phyloP scores from a whole-genome alignment of 2,329 filamentous ascomycete species.

The Fusarium citri region DNA sequence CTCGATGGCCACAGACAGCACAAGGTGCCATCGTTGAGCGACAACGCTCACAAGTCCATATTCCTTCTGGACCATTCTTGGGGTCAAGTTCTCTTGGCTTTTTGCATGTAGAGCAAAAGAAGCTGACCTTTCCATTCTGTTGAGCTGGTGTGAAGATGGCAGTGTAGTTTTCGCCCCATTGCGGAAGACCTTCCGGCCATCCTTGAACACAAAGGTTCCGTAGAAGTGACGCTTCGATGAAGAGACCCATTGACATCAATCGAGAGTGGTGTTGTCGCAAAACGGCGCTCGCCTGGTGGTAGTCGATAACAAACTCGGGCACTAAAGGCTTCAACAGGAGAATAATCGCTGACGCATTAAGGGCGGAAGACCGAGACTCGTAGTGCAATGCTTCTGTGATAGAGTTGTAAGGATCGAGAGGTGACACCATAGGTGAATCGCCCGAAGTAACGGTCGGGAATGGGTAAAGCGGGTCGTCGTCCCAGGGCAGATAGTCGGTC shows the following conservation, averaged over 20 bases:
- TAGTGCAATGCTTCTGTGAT: constrained; percentile 66
- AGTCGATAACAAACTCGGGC: constrained; percentile 65
- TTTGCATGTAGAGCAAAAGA: constrained; percentile 66
- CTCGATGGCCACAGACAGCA: constrained; percentile 68
- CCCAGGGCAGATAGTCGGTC: constrained; percentile 70
- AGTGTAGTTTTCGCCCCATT: constrained; percentile 67
- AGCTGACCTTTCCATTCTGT: constrained; percentile 64
- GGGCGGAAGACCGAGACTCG: constrained; percentile 65
- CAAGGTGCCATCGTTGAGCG: constrained; percentile 65
- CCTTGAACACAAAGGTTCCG: constrained; percentile 70
- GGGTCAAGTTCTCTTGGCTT: constrained; percentile 67
- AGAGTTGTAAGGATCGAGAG: constrained; percentile 67
- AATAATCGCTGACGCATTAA: constrained; percentile 71
- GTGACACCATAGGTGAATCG: constrained; percentile 43
- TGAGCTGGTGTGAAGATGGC: constrained; percentile 66
- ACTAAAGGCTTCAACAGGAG: constrained; percentile 69
- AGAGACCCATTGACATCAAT: constrained; percentile 69
- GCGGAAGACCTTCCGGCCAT: constrained; percentile 63
- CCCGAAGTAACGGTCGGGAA: constrained; percentile 51
- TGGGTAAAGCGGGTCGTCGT: constrained; percentile 66
- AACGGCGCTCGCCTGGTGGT: constrained; percentile 66
- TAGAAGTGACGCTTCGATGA: constrained; percentile 69
- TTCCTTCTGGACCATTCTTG: constrained; percentile 55
- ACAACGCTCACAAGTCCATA: constrained; percentile 72
- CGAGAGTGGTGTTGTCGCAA: constrained; percentile 70